Conservation (phyloP, 2,329 filamentous ascomycete genomes). For the Colletotrichum tabaci region DNA sequence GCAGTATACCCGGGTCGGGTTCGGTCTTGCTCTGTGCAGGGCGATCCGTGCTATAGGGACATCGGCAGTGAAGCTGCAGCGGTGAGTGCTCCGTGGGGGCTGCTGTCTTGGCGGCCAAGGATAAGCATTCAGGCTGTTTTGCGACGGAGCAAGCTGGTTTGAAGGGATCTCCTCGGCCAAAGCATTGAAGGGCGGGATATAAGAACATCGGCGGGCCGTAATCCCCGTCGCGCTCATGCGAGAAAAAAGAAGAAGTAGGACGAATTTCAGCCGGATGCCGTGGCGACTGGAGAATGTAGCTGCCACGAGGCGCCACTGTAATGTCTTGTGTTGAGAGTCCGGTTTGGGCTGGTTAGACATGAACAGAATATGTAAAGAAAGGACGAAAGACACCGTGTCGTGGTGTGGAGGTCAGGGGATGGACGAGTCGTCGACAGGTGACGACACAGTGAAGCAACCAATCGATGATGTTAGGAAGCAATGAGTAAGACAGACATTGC, state of each 20-base stretch:
- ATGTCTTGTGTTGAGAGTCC: neutral
- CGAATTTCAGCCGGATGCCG: constrained; percentile 9
- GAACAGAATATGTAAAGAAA: neutral
- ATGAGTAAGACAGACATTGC: constrained; percentile 24
- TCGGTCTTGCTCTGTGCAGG: no score
- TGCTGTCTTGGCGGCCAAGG: neutral
- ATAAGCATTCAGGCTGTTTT: no score
- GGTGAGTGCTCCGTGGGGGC: neutral
- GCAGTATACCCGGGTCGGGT: no score
- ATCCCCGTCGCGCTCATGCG: constrained; percentile 31
- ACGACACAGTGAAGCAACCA: neutral
- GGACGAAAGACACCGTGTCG: neutral
- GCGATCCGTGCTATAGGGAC: neutral
- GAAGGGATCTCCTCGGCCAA: neutral
- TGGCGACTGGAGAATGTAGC: constrained; percentile 12
- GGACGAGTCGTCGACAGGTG: neutral
- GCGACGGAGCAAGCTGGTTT: neutral
- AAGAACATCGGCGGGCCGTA: neutral
- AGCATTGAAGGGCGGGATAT: neutral
- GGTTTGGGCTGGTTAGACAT: neutral
- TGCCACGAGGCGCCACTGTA: neutral
- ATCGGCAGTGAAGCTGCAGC: neutral
- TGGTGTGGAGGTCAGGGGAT: neutral
- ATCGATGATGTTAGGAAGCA: constrained; percentile 9
- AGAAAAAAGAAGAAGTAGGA: neutral